phyloP scores from a whole-genome alignment of 148 eudicot genomes.

The Linanthus parryae region DNA sequence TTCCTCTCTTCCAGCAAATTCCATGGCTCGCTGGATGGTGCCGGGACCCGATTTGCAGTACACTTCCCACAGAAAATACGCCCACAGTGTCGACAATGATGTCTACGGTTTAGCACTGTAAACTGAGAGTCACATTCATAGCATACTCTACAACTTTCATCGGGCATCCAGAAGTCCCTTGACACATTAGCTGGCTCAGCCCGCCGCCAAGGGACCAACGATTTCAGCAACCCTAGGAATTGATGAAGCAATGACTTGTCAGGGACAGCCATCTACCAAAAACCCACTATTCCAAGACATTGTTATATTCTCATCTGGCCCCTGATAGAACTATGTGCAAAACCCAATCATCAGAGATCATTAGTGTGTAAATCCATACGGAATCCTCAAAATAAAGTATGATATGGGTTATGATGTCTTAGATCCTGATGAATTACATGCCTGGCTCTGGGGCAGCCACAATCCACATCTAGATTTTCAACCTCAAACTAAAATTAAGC shows the following conservation, averaged over 20 bases:
- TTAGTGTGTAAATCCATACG: no score
- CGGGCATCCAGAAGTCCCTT: slow-evolving; percentile 98
- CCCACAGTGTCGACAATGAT: slow-evolving; percentile 91
- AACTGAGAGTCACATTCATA: slow-evolving; percentile 87
- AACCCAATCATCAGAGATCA: no score
- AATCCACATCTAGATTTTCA: no score
- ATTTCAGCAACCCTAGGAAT: slow-evolving; percentile 43
- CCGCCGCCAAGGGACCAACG: slow-evolving; percentile 73
- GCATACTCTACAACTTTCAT: slow-evolving; percentile 82
- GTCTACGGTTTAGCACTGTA: slow-evolving; percentile 76
- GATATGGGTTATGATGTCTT: no score
- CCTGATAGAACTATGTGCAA: no score
- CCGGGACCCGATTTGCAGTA: slow-evolving; percentile 69
- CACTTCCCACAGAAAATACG: slow-evolving; percentile 82
- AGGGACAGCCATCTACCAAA: slow-evolving; percentile 9
- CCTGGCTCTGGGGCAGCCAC: no score
- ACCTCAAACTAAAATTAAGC: no score
- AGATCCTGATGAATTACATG: no score
- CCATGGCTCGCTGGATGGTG: slow-evolving; percentile 26
- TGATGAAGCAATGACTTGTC: slow-evolving; percentile 24
- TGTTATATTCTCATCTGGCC: slow-evolving; percentile 12
- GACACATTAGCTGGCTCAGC: slow-evolving; percentile 64
- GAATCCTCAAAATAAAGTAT: no score
- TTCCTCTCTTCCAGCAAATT: slow-evolving; percentile 47
- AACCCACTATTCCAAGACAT: slow-evolving; percentile 5